phyloP scores from a whole-genome alignment of 345 rosid species.

The Murraya koenigii region DNA sequence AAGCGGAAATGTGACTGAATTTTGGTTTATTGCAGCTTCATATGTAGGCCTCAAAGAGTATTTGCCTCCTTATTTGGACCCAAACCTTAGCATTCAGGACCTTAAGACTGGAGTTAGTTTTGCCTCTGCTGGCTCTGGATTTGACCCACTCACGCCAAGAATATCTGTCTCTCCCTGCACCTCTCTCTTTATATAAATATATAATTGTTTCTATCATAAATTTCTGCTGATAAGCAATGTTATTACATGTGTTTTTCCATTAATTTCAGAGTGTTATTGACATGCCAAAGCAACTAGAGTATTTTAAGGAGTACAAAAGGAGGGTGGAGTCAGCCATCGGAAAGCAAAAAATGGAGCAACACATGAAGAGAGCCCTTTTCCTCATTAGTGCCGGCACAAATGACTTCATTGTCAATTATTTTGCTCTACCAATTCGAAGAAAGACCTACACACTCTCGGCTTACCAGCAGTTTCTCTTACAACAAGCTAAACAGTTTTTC shows the following conservation, averaged over 20 bases:
- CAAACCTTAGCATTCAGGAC: conserved; percentile 55
- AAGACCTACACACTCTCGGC: conserved; percentile 43
- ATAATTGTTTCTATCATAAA: too few species aligned
- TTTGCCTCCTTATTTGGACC: conserved; percentile 76
- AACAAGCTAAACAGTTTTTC: conserved; percentile 35
- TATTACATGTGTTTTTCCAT: not conserved
- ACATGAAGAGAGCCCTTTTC: conserved; percentile 33
- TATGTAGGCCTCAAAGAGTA: conserved; percentile 65
- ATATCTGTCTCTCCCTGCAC: conserved; percentile 35
- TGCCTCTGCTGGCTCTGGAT: conserved; percentile 90
- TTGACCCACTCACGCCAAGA: conserved; percentile 70
- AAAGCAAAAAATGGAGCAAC: conserved; percentile 26
- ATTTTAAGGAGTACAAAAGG: conserved; percentile 51
- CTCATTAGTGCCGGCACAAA: conserved; percentile 57
- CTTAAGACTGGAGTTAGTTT: conserved; percentile 79
- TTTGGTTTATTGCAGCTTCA: conserved; percentile 45
- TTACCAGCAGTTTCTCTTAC: conserved; percentile 58
- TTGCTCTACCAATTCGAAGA: conserved; percentile 49
- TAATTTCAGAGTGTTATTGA: conserved; percentile 43
- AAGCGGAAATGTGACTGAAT: not conserved
- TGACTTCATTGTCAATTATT: conserved; percentile 58
- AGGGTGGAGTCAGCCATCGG: conserved; percentile 43
- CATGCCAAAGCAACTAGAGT: conserved; percentile 42
- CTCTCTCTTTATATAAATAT: not conserved
- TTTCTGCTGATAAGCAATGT: not conserved